These are phyloP conservation scores for Chrysoporthe puriensis DNA, from an alignment of 2,329 filamentous ascomycete species.

Conservation along the genomic window DNA sequence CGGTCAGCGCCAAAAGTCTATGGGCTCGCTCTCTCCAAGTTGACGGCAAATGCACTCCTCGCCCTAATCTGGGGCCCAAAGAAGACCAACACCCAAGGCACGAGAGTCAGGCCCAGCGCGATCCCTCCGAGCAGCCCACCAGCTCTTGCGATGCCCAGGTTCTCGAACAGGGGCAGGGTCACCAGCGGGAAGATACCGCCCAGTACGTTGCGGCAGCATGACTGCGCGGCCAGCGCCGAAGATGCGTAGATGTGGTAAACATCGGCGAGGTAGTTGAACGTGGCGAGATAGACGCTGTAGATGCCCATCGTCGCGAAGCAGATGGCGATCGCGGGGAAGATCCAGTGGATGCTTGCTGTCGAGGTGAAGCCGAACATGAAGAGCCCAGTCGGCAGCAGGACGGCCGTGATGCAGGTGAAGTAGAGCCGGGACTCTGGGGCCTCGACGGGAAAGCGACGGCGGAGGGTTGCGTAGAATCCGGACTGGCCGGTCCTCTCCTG, in stretches of 20 bases:
- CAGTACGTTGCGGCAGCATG: slow-evolving; percentile 82
- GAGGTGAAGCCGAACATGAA: slow-evolving; percentile 81
- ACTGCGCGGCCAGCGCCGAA: slow-evolving; percentile 84
- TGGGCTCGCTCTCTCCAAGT: slow-evolving; percentile 35
- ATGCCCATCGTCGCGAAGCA: slow-evolving; percentile 82
- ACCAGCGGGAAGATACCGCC: slow-evolving; percentile 82
- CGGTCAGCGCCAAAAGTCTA: neutral
- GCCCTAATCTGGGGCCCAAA: slow-evolving; percentile 77
- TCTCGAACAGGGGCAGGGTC: slow-evolving; percentile 71
- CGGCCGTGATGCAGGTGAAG: slow-evolving; percentile 77
- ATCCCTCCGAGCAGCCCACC: slow-evolving; percentile 78
- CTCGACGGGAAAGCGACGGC: slow-evolving; percentile 50
- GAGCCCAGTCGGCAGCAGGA: slow-evolving; percentile 76
- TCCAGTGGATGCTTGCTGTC: slow-evolving; percentile 67
- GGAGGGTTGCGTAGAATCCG: slow-evolving; percentile 50
- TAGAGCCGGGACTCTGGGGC: slow-evolving; percentile 80
- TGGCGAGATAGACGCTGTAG: slow-evolving; percentile 82
- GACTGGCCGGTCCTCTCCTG: slow-evolving; percentile 34
- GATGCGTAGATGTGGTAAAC: slow-evolving; percentile 84
- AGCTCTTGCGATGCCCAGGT: slow-evolving; percentile 71
- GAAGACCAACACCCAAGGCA: slow-evolving; percentile 86
- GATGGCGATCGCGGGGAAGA: slow-evolving; percentile 71
- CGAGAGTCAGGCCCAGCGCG: slow-evolving; percentile 67
- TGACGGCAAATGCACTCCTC: slow-evolving; percentile 76
- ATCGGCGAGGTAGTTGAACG: slow-evolving; percentile 92